Percentiles rank a stretch among this genome's conserved stretches.
phyloP scores from a whole-genome alignment of 2,329 filamentous ascomycete species.

The Monosporascus cannonballus region DNA sequence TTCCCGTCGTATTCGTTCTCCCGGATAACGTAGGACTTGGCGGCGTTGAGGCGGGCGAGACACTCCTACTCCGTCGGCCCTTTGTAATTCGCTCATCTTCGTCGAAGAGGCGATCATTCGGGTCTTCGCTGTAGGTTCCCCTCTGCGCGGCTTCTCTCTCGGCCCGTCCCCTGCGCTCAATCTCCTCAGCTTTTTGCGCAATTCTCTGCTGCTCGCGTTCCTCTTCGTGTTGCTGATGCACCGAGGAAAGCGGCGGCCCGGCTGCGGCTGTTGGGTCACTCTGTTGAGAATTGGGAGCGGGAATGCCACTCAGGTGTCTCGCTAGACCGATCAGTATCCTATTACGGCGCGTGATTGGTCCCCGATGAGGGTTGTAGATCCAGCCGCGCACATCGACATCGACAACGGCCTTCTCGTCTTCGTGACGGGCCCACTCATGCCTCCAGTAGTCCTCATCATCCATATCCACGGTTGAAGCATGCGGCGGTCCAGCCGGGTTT shows the following conservation, averaged over 20 bases:
- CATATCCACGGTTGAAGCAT: constrained; percentile 35
- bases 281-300: constrained; percentile 51
- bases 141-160: constrained; percentile 65
- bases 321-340: constrained; percentile 81
- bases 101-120: constrained; percentile 36
- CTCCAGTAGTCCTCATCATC: constrained; percentile 70
- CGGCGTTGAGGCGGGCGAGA: constrained; percentile 29
- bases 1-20: constrained; percentile 24
- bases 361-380: constrained; percentile 82
- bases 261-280: constrained; percentile 13
- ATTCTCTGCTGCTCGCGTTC: constrained; percentile 58
- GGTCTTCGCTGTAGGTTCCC: constrained; percentile 65
- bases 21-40: constrained; percentile 37
- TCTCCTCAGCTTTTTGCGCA: constrained; percentile 67
- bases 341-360: constrained; percentile 81
- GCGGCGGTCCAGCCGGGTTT: constrained; percentile 30
- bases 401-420: constrained; percentile 79
- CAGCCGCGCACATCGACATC: constrained; percentile 95
- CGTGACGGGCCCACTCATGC: constrained; percentile 70
- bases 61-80: constrained; percentile 16
- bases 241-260: constrained; percentile 19
- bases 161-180: constrained; percentile 64
- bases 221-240: constrained; percentile 41
- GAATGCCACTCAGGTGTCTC: constrained; percentile 79
- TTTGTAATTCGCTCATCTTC: constrained; percentile 34